phyloP scores from a whole-genome alignment of 1,139 yeast species.

The Candida frijolesensis region DNA sequence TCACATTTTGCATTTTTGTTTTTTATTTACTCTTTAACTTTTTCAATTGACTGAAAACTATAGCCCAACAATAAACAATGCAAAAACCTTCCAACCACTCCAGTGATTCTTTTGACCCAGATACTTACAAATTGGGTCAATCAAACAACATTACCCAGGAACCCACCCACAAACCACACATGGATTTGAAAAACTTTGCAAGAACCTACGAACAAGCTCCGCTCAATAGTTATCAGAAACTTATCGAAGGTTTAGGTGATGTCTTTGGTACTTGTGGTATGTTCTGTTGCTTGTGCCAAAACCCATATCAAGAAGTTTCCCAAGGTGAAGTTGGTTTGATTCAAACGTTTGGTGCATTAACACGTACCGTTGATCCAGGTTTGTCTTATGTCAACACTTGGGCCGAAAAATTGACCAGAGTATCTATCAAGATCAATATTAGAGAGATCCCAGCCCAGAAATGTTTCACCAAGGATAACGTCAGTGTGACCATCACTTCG shows the following conservation, averaged over 20 bases:
- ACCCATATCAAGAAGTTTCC: constrained; percentile 62
- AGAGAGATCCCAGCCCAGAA: constrained; percentile 68
- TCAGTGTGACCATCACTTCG: constrained; percentile 60
- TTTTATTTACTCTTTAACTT: background rate
- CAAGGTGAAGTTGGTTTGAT: constrained; percentile 76
- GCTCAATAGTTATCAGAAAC: constrained; percentile 37
- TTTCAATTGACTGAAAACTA: background rate
- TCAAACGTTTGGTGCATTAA: constrained; percentile 68
- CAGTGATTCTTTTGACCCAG: constrained; percentile 20
- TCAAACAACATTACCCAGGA: constrained; percentile 21
- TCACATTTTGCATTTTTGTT: background rate
- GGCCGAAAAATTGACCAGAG: constrained; percentile 57
- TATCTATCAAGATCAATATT: constrained; percentile 61
- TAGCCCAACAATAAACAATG: constrained; percentile 7
- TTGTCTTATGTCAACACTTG: constrained; percentile 65
- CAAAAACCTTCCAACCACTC: constrained; percentile 12
- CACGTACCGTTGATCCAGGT: constrained; percentile 73
- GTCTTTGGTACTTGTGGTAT: constrained; percentile 59
- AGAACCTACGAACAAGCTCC: constrained; percentile 38
- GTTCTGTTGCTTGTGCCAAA: constrained; percentile 61
- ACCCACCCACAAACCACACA: constrained; percentile 31
- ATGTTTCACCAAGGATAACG: constrained; percentile 74
- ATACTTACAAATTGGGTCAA: constrained; percentile 14
- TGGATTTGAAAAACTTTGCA: constrained; percentile 40
- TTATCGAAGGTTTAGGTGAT: constrained; percentile 49